Conservation (phyloP, 352 stramenopile species). For the Globisporangium solare region DNA sequence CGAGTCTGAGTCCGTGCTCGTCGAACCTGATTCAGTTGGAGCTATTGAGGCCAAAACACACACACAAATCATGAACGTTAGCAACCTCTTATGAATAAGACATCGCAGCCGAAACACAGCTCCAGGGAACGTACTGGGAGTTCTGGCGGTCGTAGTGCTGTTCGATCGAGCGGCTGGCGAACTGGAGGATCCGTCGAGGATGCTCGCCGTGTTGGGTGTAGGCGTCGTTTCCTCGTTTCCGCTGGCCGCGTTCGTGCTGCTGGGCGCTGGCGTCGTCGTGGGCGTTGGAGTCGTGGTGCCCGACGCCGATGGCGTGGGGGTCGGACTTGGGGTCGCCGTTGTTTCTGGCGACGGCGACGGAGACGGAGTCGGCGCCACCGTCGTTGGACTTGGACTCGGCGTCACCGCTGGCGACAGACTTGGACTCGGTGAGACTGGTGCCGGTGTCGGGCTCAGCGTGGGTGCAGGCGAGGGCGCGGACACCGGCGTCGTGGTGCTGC, state of each 20-base stretch:
- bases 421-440: conserved; percentile 18
- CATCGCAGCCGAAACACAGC: too few species aligned
- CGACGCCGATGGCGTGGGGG: not conserved
- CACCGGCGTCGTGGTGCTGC: conserved; percentile 9
- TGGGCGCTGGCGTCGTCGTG: conserved; percentile 4
- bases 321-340: conserved; percentile 1
- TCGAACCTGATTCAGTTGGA: conserved; percentile 6
- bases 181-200: conserved; percentile 6
- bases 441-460: conserved; percentile 9
- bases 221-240: not conserved
- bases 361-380: conserved; percentile 8
- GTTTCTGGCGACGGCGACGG: not conserved
- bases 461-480: conserved; percentile 21
- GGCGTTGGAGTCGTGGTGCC: conserved; percentile 6
- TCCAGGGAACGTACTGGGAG: conserved; percentile 5
- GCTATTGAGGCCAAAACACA: conserved; percentile 8
- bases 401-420: conserved; percentile 16
- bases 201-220: not conserved
- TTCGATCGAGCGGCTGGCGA: conserved; percentile 5
- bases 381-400: conserved; percentile 14
- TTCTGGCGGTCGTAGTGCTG: conserved; percentile 9
- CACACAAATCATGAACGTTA: not conserved
- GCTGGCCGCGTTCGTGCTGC: not conserved
- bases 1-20: conserved; percentile 16
- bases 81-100: too few species aligned